Base-by-base conservation (phyloP, 257 asterid species). In the Solanum boliviense region DNA sequence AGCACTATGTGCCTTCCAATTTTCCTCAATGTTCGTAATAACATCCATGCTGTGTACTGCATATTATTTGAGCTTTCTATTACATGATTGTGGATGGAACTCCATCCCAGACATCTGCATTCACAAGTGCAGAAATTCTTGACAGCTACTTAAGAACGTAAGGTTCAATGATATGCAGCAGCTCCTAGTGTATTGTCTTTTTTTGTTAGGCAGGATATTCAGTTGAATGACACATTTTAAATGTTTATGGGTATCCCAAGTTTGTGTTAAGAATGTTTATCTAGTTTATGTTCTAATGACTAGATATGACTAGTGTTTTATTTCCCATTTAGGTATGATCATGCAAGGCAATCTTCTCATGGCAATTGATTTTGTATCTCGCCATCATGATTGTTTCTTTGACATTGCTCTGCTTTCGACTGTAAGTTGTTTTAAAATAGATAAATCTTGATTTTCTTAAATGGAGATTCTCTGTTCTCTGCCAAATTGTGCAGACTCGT, bases 281-380 rank as follows among this genome's bases (percentile, higher is more conserved):
- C 23, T 71, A 13, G 71, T 86, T 86, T 35, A 71, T 89, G 46
- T 71, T 78, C 62, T n/a, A 15, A 78, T 41, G 65, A 25, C 8
- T 76, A n/a, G 31, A 39, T 76, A n/a, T 76, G 84, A 76, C 84
- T 41, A 13, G 62, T 46, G 34, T 78, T 39, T 78, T 41, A 25
- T 41, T 78, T 41, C 13, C 65, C 84, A 78, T 78, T 68, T 72
- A 97, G 99, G 99, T 90, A 92, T 97, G 87, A 89, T 94, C 88
- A 89, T 95, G 84, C 99, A 97, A 91, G 98, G 98, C 88, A 92
- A 91, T 89, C 94, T 96, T 88, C 94, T 93, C 87, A 89, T 91
- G 94, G 99, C 99, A 34, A 90, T 96, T 83, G 98, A 96, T 92
- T 97, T 97, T 89, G 98, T 96, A 89, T 90, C 94, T 83, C 98